These are phyloP conservation scores for Amanita rimosa DNA, from an alignment of 768 basidiomycete species.

Conservation along the genomic window DNA sequence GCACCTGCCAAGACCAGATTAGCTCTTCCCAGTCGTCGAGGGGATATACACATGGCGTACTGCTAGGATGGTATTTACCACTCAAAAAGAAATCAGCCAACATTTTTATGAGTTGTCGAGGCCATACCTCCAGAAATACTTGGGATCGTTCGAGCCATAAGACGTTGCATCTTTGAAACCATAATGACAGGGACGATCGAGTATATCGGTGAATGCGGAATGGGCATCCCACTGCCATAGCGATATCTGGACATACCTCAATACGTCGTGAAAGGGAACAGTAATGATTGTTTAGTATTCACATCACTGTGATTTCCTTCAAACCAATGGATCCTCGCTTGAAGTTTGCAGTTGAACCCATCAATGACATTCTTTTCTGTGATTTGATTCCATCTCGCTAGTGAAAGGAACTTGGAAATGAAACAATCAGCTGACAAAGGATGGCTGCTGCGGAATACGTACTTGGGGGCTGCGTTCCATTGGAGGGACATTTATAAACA, in stretches of 20 bases:
- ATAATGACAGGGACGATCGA: slow-evolving; percentile 35
- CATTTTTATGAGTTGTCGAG: neutral
- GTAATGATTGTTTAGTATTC: slow-evolving; percentile 12
- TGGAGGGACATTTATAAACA: slow-evolving; percentile 32
- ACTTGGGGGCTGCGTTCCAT: slow-evolving; percentile 34
- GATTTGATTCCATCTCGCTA: slow-evolving; percentile 26
- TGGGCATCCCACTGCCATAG: slow-evolving; percentile 42
- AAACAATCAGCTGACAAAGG: neutral
- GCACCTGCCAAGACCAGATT: slow-evolving; percentile 18
- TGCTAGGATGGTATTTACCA: slow-evolving; percentile 43
- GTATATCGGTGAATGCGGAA: slow-evolving; percentile 34
- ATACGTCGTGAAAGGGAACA: neutral
- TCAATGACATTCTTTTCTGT: slow-evolving; percentile 34
- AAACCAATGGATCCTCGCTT: slow-evolving; percentile 27
- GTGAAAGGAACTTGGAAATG: slow-evolving; percentile 33
- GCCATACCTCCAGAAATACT: slow-evolving; percentile 45
- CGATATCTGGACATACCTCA: slow-evolving; percentile 22
- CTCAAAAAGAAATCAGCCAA: slow-evolving; percentile 15
- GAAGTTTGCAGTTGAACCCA: slow-evolving; percentile 41
- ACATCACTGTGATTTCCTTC: slow-evolving; percentile 34
- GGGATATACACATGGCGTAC: slow-evolving; percentile 20
- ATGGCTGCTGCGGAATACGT: neutral
- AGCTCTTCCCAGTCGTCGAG: neutral
- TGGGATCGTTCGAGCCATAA: slow-evolving; percentile 24
- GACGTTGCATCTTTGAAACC: slow-evolving; percentile 45